Evolutionary conservation across 1,284 basidiomycete genomes (phyloP).

Genomic region (Sporisorium scitamineum): DNA sequence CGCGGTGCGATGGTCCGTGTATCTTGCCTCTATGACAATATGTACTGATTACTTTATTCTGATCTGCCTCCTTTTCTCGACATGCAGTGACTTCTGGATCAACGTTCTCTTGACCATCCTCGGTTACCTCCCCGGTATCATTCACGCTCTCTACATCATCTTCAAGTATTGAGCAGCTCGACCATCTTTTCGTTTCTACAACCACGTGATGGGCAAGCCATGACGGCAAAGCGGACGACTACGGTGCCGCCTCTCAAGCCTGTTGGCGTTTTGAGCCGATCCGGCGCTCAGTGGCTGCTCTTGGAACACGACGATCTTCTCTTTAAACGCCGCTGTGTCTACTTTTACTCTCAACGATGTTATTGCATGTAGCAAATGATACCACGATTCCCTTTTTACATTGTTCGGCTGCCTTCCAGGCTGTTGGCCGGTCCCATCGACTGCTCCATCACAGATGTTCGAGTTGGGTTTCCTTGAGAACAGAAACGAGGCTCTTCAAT

Average conservation of each 20-base stretch:
- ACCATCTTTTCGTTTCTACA: not conserved
- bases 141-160: conserved; percentile 65
- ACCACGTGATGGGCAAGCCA: not conserved
- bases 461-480: no score
- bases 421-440: not conserved
- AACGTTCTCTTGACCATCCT: conserved; percentile 62
- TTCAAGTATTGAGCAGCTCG: conserved; percentile 53
- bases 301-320: not conserved
- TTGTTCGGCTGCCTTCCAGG: not conserved
- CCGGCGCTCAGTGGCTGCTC: not conserved
- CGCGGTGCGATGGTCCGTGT: no score
- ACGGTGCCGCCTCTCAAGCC: no score
- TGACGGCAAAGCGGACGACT: no score
- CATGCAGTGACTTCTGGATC: conserved; percentile 48
- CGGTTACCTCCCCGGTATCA: conserved; percentile 61
- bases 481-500: no score
- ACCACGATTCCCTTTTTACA: conserved; percentile 16
- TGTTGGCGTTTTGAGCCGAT: no score
- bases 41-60: not conserved
- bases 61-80: not conserved
- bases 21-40: no score
- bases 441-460: no score
- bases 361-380: conserved; percentile 28
- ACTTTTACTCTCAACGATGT: conserved; percentile 7
- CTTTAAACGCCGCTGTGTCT: conserved; percentile 20